phyloP scores from a whole-genome alignment of 106 monocot species.

The Dioscorea dumetorum region DNA sequence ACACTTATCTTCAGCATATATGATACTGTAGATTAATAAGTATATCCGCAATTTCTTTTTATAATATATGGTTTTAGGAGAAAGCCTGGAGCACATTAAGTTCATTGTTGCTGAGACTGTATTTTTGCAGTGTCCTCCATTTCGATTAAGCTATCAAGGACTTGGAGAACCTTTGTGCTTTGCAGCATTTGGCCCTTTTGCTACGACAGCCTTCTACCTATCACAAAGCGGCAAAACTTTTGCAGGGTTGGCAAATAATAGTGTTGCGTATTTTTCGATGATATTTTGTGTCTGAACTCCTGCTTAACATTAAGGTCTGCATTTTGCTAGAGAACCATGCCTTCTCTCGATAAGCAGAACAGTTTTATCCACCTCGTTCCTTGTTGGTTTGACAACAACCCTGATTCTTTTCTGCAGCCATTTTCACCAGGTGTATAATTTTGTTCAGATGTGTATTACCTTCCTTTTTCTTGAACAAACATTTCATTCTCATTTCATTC shows the following conservation, averaged over 20 bases:
- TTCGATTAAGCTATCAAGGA: slow-evolving; percentile 84
- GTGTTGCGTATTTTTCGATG: neutral
- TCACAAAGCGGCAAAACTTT: slow-evolving; percentile 39
- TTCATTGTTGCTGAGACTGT: neutral
- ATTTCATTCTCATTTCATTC: neutral
- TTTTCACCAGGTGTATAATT: slow-evolving; percentile 80
- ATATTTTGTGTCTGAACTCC: neutral
- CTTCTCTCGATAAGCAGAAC: slow-evolving; percentile 40
- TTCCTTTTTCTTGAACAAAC: neutral
- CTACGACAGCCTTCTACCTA: slow-evolving; percentile 91
- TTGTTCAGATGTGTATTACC: neutral
- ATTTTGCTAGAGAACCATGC: slow-evolving; percentile 30
- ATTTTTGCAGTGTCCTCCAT: slow-evolving; percentile 79
- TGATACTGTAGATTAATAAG: no score
- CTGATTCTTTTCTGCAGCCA: slow-evolving; percentile 98
- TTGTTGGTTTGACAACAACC: slow-evolving; percentile 94
- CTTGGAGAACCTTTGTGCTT: slow-evolving; percentile 96
- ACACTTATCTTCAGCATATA: no score
- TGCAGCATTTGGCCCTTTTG: slow-evolving; percentile 94
- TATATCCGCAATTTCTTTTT: no score
- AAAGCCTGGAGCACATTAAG: neutral
- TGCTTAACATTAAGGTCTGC: neutral
- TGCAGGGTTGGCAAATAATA: slow-evolving; percentile 14
- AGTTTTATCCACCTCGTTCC: slow-evolving; percentile 57
- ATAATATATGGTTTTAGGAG: neutral